A percentile compares a stretch with the other conserved stretches of the same genome.
Conservation (phyloP, 2,329 filamentous ascomycete genomes). For the Nemania bipapillata region DNA sequence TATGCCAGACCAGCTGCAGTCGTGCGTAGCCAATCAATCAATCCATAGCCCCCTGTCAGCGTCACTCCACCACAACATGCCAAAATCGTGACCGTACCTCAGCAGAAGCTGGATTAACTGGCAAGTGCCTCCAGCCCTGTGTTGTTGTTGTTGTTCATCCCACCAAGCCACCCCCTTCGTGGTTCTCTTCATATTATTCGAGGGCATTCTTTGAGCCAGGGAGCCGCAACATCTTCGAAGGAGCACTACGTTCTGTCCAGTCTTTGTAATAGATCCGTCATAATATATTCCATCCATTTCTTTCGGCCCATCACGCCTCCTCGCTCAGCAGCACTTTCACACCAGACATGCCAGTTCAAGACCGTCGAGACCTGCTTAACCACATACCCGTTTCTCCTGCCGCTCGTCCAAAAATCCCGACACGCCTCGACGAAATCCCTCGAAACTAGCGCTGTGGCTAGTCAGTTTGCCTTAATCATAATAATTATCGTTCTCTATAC, state of each 20-base stretch:
- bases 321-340: slow-evolving; percentile 27
- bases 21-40: slow-evolving; percentile 53
- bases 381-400: slow-evolving; percentile 20
- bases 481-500: slow-evolving; percentile 20
- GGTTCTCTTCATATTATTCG: slow-evolving; percentile 42
- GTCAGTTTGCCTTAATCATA: slow-evolving; percentile 32
- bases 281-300: slow-evolving; percentile 31
- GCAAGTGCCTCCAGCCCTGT: slow-evolving; percentile 34
- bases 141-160: slow-evolving; percentile 38
- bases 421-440: slow-evolving; percentile 6
- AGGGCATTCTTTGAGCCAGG: slow-evolving; percentile 40
- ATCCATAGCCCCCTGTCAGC: slow-evolving; percentile 34
- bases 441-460: slow-evolving; percentile 21
- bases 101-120: slow-evolving; percentile 35
- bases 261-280: slow-evolving; percentile 34
- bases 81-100: slow-evolving; percentile 50
- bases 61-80: slow-evolving; percentile 57
- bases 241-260: slow-evolving; percentile 30
- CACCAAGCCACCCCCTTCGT: slow-evolving; percentile 39
- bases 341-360: slow-evolving; percentile 35
- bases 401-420: slow-evolving; percentile 10
- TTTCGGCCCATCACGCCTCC: slow-evolving; percentile 28
- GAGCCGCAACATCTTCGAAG: slow-evolving; percentile 41
- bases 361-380: slow-evolving; percentile 22
- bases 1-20: slow-evolving; percentile 50